Conservation (phyloP, 208 protist genomes). For the Herpetomonas samuelpessoai region DNA sequence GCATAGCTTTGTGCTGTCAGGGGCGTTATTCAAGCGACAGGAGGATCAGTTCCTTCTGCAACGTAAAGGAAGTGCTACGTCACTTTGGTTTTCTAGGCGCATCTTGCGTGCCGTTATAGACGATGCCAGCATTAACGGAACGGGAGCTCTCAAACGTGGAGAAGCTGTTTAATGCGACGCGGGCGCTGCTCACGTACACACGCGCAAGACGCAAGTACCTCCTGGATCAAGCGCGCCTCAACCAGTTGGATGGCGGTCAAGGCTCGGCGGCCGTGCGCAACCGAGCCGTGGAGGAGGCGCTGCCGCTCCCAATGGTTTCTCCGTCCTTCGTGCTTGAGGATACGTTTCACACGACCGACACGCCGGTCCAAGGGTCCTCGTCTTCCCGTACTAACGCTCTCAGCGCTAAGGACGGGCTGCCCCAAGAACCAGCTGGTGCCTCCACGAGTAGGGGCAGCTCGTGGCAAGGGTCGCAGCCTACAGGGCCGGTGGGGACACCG, state of each 20-base stretch:
- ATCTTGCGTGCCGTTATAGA: not conserved
- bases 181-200: constrained; percentile 23
- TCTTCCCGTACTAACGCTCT: constrained; percentile 1
- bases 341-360: not conserved
- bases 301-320: constrained; percentile 5
- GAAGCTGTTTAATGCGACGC: constrained; percentile 59
- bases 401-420: too few relatives aligned
- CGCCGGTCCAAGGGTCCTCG: not conserved
- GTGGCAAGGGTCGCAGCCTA: too few relatives aligned
- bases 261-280: not conserved
- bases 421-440: too few relatives aligned
- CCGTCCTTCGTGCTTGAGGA: constrained; percentile 23
- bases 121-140: constrained; percentile 51
- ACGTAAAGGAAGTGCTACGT: too few relatives aligned
- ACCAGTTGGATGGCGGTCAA: not conserved
- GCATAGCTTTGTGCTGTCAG: too few relatives aligned
- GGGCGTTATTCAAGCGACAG: too few relatives aligned
- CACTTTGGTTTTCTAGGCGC: constrained; percentile 1
- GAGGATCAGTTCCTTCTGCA: too few relatives aligned
- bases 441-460: too few relatives aligned
- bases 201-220: constrained; percentile 11
- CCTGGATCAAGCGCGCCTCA: not conserved
- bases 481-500: not conserved
- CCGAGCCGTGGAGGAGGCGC: not conserved
- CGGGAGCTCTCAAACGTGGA: constrained; percentile 55